Evolutionary conservation across 164 flowering plant genomes (phyloP), one percentile per base, ranked within the genome.

Genomic region (Vitis riparia): DNA sequence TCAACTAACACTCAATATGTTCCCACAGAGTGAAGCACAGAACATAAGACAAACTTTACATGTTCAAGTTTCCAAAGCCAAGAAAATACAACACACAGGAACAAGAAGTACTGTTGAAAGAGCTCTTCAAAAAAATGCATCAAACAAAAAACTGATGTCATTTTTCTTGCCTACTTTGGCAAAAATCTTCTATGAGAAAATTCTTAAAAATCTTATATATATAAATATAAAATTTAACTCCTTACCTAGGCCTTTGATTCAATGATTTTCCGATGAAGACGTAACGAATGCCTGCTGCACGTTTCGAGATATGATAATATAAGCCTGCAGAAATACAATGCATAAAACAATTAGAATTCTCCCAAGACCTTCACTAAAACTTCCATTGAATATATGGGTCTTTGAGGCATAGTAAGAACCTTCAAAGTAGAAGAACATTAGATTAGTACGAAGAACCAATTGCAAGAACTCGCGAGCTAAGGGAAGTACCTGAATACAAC

Each of bases 341-440:
- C 8, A 8, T 16, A 9, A 65, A 13, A 67, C 7, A 37, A 29
- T 51, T 55, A 49, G 8, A 51, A n/a, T 68, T 59, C 47, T 50
- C 8, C 15, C 8, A 14, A 75, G 55, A 10, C 2, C 13, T 51
- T 67, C 15, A 37, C 7, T 3, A 48, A 15, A 68, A 51, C n/a
- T 13, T 3, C 16, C 12, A 51, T n/a, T 14, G 27, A 65, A 37
- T 51, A 23, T n/a, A 7, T 49, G 63, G 29, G 44, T 48, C 11
- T 10, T 15, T 23, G 29, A 50, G 50, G 48, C 14, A 29, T 8
- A 55, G 29, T 37, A 68, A 58, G 55, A 68, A 93, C 99, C 98
- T 89, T 95, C 99, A 78, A 95, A 95, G 84, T 93, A 95, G 82
- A 95, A 95, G 70, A 93, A 82, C 99, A 95, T 95, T 63, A 95